Percentiles rank a stretch among this genome's conserved stretches.
Conservation (phyloP, 2,329 filamentous ascomycete species). For the Penicillium psychrosexuale region DNA sequence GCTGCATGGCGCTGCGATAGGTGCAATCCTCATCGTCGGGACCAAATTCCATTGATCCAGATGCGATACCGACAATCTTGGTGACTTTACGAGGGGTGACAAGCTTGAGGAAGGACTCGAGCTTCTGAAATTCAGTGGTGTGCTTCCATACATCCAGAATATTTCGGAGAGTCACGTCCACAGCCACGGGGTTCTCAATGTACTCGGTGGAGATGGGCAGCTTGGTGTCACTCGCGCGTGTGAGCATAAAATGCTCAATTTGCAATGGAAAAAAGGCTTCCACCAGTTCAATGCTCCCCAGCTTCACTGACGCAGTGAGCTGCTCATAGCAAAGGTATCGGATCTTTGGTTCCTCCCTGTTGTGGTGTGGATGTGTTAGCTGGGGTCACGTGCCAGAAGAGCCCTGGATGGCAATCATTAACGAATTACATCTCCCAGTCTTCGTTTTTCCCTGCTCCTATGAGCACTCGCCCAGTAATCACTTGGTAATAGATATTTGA, state of each 20-base stretch:
- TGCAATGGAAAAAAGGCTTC: background rate
- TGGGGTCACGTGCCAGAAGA: background rate
- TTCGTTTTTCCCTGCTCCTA: background rate
- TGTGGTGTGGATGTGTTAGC: background rate
- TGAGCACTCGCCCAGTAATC: background rate
- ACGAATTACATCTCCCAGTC: background rate
- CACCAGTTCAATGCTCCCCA: fast-evolving
- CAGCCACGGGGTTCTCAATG: too few relatives aligned
- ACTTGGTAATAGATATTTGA: background rate
- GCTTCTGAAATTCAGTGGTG: background rate
- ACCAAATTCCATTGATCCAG: background rate
- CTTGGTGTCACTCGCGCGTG: background rate
- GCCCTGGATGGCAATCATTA: background rate
- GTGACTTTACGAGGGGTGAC: background rate
- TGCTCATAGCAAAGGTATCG: background rate
- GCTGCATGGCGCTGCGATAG: background rate
- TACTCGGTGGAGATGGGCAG: background rate
- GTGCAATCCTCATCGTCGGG: background rate
- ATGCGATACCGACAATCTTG: background rate
- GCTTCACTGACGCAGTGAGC: background rate
- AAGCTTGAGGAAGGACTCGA: background rate
- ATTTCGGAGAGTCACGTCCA: background rate
- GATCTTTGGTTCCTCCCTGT: background rate
- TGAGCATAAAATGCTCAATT: background rate
- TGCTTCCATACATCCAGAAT: background rate